These are phyloP conservation scores for Aspergillus floridensis DNA, from an alignment of 2,329 filamentous ascomycete genomes.

Conservation along the genomic window DNA sequence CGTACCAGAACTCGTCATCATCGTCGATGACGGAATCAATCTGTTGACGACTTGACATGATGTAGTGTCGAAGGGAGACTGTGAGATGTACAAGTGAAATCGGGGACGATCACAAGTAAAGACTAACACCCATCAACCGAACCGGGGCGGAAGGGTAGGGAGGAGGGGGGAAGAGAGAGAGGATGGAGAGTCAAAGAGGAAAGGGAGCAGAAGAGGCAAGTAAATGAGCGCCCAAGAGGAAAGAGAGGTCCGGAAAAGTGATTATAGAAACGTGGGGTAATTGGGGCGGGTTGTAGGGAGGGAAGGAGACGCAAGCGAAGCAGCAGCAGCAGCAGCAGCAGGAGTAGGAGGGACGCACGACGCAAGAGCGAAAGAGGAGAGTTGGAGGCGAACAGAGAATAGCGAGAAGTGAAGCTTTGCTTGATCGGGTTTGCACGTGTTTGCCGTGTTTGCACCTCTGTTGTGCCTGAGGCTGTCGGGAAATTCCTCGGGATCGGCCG, in stretches of 20 bases:
- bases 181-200: constrained; percentile 13
- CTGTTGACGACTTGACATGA: constrained; percentile 46
- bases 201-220: constrained; percentile 5
- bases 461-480: too few species aligned
- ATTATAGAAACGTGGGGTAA: constrained; percentile 11
- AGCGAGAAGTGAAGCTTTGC: constrained; percentile 22
- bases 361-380: constrained; percentile 21
- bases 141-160: constrained; percentile 19
- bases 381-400: constrained; percentile 20
- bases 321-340: constrained; percentile 14
- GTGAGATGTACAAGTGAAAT: constrained; percentile 20
- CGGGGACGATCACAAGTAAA: constrained; percentile 11
- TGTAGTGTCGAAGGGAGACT: constrained; percentile 20
- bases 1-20: constrained; percentile 50
- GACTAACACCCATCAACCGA: constrained; percentile 19
- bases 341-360: constrained; percentile 3
- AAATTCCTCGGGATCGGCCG: background rate
- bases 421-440: constrained; percentile 21
- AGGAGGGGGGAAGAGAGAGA: constrained; percentile 14
- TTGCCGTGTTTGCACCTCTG: constrained; percentile 20
- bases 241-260: constrained; percentile 10
- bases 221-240: constrained; percentile 1
- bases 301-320: constrained; percentile 18
- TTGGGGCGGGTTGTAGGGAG: constrained; percentile 14
- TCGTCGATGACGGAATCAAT: constrained; percentile 51